Evolutionary conservation across 108 stramenopile species (phyloP).

Genomic region (Cyclostephanos tholiformis): DNA sequence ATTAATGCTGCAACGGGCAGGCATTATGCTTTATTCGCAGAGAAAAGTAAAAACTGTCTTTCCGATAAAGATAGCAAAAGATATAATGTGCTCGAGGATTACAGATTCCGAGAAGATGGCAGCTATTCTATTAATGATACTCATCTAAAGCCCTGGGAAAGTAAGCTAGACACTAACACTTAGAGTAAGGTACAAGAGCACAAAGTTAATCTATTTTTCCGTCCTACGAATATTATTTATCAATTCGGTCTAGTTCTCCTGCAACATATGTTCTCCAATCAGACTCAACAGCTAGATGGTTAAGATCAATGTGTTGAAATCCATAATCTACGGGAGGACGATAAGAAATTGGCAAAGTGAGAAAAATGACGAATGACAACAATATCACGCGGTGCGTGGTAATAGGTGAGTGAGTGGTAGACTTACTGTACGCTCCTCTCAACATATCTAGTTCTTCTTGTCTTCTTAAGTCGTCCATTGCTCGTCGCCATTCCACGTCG

Average conservation of each 20-base stretch:
- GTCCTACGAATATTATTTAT: too few relatives aligned
- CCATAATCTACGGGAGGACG: slow-evolving; percentile 53
- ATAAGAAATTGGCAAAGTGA: neutral
- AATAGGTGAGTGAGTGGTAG: neutral
- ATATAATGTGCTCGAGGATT: slow-evolving; percentile 49
- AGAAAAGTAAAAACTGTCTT: slow-evolving; percentile 40
- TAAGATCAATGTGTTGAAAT: slow-evolving; percentile 54
- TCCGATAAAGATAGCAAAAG: neutral
- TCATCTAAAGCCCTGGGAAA: slow-evolving; percentile 77
- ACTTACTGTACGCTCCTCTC: slow-evolving; percentile 58
- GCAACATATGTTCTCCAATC: slow-evolving; percentile 38
- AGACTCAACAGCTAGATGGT: slow-evolving; percentile 9
- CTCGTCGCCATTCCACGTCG: slow-evolving; percentile 81
- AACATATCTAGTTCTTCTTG: slow-evolving; percentile 79
- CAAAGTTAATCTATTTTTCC: too few relatives aligned
- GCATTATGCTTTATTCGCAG: slow-evolving; percentile 84
- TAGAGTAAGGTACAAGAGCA: neutral
- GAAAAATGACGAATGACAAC: neutral
- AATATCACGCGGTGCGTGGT: neutral
- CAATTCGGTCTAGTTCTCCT: slow-evolving; percentile 15
- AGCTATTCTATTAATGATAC: slow-evolving; percentile 75
- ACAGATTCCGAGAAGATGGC: slow-evolving; percentile 65
- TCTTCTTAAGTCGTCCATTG: slow-evolving; percentile 82
- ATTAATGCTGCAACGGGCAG: slow-evolving; percentile 75
- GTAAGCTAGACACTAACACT: neutral